phyloP scores from a whole-genome alignment of 1,284 basidiomycete genomes.

The Coniophora puteana region DNA sequence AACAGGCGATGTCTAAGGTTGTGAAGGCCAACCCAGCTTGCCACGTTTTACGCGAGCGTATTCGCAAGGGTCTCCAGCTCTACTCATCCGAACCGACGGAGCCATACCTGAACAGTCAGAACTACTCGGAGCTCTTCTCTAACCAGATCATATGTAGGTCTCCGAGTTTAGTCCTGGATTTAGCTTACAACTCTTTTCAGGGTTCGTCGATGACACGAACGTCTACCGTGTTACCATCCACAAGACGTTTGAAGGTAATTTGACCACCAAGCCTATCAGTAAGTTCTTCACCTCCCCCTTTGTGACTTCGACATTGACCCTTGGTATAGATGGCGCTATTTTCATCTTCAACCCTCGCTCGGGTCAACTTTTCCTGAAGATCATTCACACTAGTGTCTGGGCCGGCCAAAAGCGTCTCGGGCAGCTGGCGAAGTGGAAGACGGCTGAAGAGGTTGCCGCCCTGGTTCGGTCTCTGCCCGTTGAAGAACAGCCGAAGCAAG shows the following conservation, averaged over 20 bases:
- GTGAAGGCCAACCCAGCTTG: conserved; percentile 99
- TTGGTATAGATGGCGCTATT: conserved; percentile 75
- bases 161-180: conserved; percentile 1
- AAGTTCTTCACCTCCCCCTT: conserved; percentile 20
- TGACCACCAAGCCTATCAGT: conserved; percentile 99
- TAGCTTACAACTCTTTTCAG: conserved; percentile 25
- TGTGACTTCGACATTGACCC: conserved; percentile 2
- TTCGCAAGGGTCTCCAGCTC: conserved; percentile 96
- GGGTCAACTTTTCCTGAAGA: conserved; percentile 97
- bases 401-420: conserved; percentile 99
- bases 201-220: conserved; percentile 99
- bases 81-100: conserved; percentile 99
- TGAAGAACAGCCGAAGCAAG: conserved; percentile 99
- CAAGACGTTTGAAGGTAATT: conserved; percentile 99
- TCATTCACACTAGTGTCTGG: conserved; percentile 99
- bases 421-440: conserved; percentile 99
- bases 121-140: conserved; percentile 97
- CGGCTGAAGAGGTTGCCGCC: conserved; percentile 99
- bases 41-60: conserved; percentile 97
- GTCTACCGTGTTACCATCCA: conserved; percentile 99
- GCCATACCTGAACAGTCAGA: conserved; percentile 97
- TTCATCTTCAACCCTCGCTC: conserved; percentile 99
- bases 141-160: conserved; percentile 97
- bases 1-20: conserved; percentile 99
- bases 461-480: conserved; percentile 95